Percentiles rank a stretch among this genome's conserved stretches.
Conservation (phyloP, 352 stramenopile species). For the Saprolegnia parasitica region DNA sequence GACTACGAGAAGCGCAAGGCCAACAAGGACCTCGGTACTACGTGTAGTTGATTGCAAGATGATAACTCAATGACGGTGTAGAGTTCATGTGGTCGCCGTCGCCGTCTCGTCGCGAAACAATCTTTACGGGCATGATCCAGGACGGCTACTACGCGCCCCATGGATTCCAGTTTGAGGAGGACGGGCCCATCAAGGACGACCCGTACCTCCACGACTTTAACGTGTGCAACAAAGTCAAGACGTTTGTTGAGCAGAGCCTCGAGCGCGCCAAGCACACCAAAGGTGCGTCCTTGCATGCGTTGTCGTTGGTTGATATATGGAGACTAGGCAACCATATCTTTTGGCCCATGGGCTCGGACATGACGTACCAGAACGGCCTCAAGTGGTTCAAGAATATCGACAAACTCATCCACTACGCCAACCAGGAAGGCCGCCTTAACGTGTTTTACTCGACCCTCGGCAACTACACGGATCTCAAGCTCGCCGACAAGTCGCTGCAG, state of each 20-base stretch:
- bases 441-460: slow-evolving; percentile 96
- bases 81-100: slow-evolving; percentile 96
- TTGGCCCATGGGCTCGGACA: slow-evolving; percentile 92
- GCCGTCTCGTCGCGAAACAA: slow-evolving; percentile 76
- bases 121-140: slow-evolving; percentile 87
- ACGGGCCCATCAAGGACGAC: slow-evolving; percentile 85
- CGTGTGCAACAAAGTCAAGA: slow-evolving; percentile 76
- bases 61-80: slow-evolving; percentile 34
- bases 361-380: slow-evolving; percentile 87
- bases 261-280: slow-evolving; percentile 67
- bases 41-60: neutral
- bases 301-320: no score
- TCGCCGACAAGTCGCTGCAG: slow-evolving; percentile 57
- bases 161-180: slow-evolving; percentile 71
- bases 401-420: slow-evolving; percentile 94
- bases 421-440: slow-evolving; percentile 87
- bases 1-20: slow-evolving; percentile 88
- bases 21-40: slow-evolving; percentile 54
- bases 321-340: slow-evolving; percentile 74
- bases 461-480: slow-evolving; percentile 94
- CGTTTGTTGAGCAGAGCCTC: slow-evolving; percentile 70
- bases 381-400: slow-evolving; percentile 95
- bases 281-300: no score
- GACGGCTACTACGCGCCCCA: slow-evolving; percentile 69
- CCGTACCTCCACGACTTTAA: slow-evolving; percentile 83